phyloP scores from a whole-genome alignment of 2,329 filamentous ascomycete species.

The Bipolaris zeicola region DNA sequence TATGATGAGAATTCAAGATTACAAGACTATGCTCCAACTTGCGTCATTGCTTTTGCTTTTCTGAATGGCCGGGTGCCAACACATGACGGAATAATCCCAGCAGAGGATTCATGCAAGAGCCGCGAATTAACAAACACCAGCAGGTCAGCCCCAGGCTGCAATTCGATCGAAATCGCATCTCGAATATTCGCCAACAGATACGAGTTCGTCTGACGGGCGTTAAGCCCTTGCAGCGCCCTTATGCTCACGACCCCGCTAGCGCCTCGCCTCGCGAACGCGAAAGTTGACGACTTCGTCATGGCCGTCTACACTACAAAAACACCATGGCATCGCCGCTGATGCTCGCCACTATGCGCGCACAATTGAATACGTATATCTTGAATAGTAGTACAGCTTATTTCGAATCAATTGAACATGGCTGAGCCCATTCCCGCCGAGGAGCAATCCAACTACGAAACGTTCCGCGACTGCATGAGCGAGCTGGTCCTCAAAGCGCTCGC shows the following conservation, averaged over 20 bases:
- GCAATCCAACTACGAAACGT: slow-evolving; percentile 66
- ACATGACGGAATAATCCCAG: not conserved
- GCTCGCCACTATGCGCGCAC: slow-evolving; percentile 7
- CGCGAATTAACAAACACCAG: not conserved
- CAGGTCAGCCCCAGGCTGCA: not conserved
- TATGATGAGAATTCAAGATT: slow-evolving; percentile 5
- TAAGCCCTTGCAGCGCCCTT: slow-evolving; percentile 23
- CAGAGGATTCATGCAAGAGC: not conserved
- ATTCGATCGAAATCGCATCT: not conserved
- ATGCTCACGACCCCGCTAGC: slow-evolving; percentile 11
- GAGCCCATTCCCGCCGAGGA: slow-evolving; percentile 45
- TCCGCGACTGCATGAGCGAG: slow-evolving; percentile 75
- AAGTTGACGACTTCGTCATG: slow-evolving; percentile 30
- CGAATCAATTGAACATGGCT: slow-evolving; percentile 29
- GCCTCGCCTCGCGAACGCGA: slow-evolving; percentile 24
- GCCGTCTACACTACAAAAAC: slow-evolving; percentile 21
- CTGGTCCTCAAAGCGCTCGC: slow-evolving; percentile 68
- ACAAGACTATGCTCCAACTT: not conserved
- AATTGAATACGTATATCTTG: not conserved
- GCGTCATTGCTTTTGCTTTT: not conserved
- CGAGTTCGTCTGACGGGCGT: slow-evolving; percentile 7
- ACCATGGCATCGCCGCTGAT: slow-evolving; percentile 16
- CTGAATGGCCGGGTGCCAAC: not conserved
- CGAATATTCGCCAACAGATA: slow-evolving; percentile 12
- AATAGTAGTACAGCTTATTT: not conserved